Conservation (phyloP, 2,329 filamentous ascomycete species). For the Hypoxylon sp. region DNA sequence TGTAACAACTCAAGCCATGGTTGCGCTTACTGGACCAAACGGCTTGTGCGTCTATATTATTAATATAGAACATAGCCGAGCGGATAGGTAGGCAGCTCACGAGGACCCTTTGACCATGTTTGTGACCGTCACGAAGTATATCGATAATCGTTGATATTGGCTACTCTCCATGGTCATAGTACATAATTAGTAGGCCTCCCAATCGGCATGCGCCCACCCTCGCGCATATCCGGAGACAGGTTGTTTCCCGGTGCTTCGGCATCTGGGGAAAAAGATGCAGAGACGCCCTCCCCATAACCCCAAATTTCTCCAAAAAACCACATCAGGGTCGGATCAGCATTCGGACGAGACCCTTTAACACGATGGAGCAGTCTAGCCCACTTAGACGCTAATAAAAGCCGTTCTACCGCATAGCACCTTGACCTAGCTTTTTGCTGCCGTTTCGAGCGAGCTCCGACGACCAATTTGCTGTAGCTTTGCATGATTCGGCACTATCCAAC, state of each 20-base stretch:
- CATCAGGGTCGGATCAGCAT: conserved; percentile 43
- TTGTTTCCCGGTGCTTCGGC: conserved; percentile 44
- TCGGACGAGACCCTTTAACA: conserved; percentile 36
- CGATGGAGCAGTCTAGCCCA: conserved; percentile 40
- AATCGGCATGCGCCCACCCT: conserved; percentile 40
- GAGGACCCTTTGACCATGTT: conserved; percentile 8
- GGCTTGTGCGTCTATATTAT: conserved; percentile 13
- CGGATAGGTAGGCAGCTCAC: conserved; percentile 6
- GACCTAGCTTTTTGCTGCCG: conserved; percentile 34
- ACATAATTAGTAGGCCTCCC: conserved; percentile 31
- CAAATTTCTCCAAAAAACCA: conserved; percentile 46
- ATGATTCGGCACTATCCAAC: conserved; percentile 38
- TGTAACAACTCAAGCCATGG: conserved; percentile 11
- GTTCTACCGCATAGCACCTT: conserved; percentile 47
- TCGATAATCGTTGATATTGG: conserved; percentile 32
- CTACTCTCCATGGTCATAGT: conserved; percentile 24
- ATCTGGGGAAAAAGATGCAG: conserved; percentile 42
- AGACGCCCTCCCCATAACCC: conserved; percentile 35
- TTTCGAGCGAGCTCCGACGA: conserved; percentile 37
- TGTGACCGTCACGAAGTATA: conserved; percentile 25
- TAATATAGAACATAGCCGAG: conserved; percentile 35
- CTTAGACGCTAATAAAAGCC: conserved; percentile 39
- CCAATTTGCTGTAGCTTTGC: conserved; percentile 20
- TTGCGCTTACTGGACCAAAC: conserved; percentile 16
- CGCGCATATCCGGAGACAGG: conserved; percentile 38